These are phyloP conservation scores for Rubus parviflorus DNA, from an alignment of 306 rosid genomes.

Conservation along the genomic window DNA sequence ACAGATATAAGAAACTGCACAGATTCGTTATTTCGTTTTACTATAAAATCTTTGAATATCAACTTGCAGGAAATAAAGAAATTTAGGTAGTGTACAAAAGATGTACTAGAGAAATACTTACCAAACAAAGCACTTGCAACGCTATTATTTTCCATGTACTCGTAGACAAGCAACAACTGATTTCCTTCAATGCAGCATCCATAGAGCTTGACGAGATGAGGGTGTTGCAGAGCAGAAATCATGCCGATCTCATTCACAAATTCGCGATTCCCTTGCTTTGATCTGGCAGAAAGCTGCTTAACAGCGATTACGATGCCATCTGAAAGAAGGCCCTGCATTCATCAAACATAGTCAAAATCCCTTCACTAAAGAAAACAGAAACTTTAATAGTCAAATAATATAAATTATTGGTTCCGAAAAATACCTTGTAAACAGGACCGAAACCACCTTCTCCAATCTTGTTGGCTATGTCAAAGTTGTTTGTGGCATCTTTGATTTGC, in stretches of 20 bases:
- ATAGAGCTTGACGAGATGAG: slow-evolving; percentile 17
- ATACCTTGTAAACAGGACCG: slow-evolving; percentile 65
- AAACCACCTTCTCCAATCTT: slow-evolving; percentile 75
- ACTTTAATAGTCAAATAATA: background rate
- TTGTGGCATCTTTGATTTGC: slow-evolving; percentile 61
- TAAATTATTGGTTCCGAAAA: background rate
- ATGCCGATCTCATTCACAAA: slow-evolving; percentile 44
- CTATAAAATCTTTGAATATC: background rate
- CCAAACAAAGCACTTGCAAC: slow-evolving; percentile 35
- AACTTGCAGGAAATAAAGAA: background rate
- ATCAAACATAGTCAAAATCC: background rate
- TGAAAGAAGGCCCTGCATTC: slow-evolving; percentile 32
- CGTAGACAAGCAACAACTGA: slow-evolving; percentile 35
- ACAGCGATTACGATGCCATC: slow-evolving; percentile 30
- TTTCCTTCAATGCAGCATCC: slow-evolving; percentile 44
- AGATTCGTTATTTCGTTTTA: slow-evolving; percentile 39
- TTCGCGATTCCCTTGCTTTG: slow-evolving; percentile 44
- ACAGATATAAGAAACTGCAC: too few species aligned
- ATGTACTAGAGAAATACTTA: background rate
- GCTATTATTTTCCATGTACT: slow-evolving; percentile 36
- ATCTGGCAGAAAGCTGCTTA: slow-evolving; percentile 41
- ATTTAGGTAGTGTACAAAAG: too few species aligned
- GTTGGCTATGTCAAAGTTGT: slow-evolving; percentile 45
- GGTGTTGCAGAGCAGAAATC: slow-evolving; percentile 42
- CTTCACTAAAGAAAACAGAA: background rate